Base-by-base conservation (phyloP, 2,329 filamentous ascomycete genomes). In the Ophiosphaerella korrae region DNA sequence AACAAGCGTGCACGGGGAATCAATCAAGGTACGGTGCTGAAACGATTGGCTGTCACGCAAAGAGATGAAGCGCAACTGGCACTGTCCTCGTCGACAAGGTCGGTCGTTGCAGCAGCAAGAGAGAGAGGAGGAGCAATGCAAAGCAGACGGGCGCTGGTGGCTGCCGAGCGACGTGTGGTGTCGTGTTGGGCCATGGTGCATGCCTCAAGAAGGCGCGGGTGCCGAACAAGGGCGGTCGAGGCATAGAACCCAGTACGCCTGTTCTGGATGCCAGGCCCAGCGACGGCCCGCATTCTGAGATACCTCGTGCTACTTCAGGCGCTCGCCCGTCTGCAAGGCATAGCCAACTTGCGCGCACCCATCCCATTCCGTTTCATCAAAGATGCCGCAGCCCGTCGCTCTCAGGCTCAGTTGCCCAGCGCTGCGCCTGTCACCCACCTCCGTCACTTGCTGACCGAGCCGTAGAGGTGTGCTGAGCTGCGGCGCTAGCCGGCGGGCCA, bases 11-110 rank as follows among this genome's bases (percentile, higher is more conserved):
- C 70, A 73, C 67, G 68, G 69, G 65, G 64, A 8, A 29, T 29
- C 26, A 29, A 53, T 61, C 62, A 63, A 70, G 66, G 66, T 71
- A 68, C 64, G 57, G 57, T 63, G 67, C 62, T 72, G 71, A 72
- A 72, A 72, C 71, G 70, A 71, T 72, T 72, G 70, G 70, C 53
- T 63, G 70, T 69, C 64, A 71, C 64, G 65, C 53, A 50, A 54
- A 52, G 53, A 47, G 50, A 43, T 21, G 18, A 62, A 61, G 18
- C 18, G 18, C 58, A 45, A 50, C 37, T 50, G 37, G 36, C 40
- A 33, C 47, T 47, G 48, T 51, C 56, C 41, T 55, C 46, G 47
- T 48, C 50, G 45, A 37, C 35, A 29, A 35, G 13, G 26, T 33
- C 23, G 18, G 18, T 21, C 18, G 18, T 4, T 21, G 44, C 36